Evolutionary conservation across 2,329 filamentous ascomycete species (phyloP).

Genomic region (Epichloe brachyelytri): DNA sequence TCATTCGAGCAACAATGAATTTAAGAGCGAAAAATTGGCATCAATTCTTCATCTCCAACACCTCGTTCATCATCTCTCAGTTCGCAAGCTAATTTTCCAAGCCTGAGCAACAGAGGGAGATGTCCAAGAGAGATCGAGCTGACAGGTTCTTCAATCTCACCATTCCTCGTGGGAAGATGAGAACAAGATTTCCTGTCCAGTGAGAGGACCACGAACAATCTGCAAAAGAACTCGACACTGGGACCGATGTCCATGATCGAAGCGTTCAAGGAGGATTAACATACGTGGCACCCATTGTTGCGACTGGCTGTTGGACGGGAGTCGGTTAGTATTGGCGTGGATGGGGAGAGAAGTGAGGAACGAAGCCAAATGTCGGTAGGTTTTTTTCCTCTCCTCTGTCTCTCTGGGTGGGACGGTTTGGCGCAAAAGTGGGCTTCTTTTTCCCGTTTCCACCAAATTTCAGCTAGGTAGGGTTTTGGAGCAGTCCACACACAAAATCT

Average conservation of each 20-base stretch:
- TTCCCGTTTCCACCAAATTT: neutral
- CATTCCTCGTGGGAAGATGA: neutral
- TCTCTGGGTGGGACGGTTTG: neutral
- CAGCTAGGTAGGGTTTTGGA: conserved; percentile 22
- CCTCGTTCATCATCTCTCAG: conserved; percentile 52
- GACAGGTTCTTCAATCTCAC: conserved; percentile 31
- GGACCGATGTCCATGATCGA: conserved; percentile 23
- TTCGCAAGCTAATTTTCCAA: conserved; percentile 32
- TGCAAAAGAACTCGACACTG: conserved; percentile 41
- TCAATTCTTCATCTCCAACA: conserved; percentile 62
- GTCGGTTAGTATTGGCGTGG: conserved; percentile 27
- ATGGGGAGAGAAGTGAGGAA: conserved; percentile 6
- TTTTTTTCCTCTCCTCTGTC: conserved; percentile 5
- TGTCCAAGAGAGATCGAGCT: conserved; percentile 66
- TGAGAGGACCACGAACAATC: conserved; percentile 77
- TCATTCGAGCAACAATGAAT: conserved; percentile 48
- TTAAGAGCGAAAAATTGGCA: conserved; percentile 55
- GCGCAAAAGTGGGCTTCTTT: neutral
- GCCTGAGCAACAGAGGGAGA: conserved; percentile 43
- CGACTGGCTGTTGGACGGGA: conserved; percentile 23
- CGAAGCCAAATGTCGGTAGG: neutral
- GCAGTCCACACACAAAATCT: conserved; percentile 14
- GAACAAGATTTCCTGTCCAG: conserved; percentile 39
- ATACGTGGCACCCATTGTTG: conserved; percentile 42
- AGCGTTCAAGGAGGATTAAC: conserved; percentile 27